These are phyloP conservation scores for Leccinum rimulosum DNA, from an alignment of 768 basidiomycete genomes.

Conservation along the genomic window DNA sequence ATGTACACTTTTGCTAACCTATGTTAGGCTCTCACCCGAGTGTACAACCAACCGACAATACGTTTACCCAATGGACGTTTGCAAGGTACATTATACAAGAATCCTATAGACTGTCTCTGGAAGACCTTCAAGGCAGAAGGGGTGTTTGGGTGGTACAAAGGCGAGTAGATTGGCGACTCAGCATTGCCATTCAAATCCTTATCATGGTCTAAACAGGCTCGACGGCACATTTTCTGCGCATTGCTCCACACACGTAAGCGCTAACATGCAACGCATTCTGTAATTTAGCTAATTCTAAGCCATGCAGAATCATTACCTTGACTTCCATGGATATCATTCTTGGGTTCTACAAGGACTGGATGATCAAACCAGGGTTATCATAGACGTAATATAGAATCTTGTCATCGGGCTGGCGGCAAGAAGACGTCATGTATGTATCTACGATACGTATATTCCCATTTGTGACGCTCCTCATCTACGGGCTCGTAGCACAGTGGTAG, in stretches of 20 bases:
- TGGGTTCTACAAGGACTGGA: slow-evolving; percentile 56
- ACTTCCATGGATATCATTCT: slow-evolving; percentile 83
- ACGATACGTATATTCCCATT: background rate
- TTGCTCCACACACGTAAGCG: slow-evolving; percentile 86
- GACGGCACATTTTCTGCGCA: slow-evolving; percentile 89
- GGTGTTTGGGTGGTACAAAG: slow-evolving; percentile 94
- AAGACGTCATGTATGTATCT: background rate
- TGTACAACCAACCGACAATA: slow-evolving; percentile 93
- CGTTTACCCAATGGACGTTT: slow-evolving; percentile 65
- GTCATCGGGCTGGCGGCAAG: background rate
- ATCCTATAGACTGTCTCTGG: slow-evolving; percentile 95
- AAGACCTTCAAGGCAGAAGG: slow-evolving; percentile 93
- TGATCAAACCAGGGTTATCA: slow-evolving; percentile 7
- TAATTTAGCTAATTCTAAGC: slow-evolving; percentile 4
- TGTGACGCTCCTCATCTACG: background rate
- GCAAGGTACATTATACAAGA: slow-evolving; percentile 79
- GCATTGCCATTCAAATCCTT: background rate
- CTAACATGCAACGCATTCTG: background rate
- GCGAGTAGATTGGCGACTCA: slow-evolving; percentile 33
- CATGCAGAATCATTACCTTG: slow-evolving; percentile 77
- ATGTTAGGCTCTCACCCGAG: slow-evolving; percentile 75
- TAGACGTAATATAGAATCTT: slow-evolving; percentile 8
- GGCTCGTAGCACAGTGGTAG: slow-evolving; percentile 33
- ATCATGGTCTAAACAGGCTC: slow-evolving; percentile 54
- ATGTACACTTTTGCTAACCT: background rate